Evolutionary conservation across 768 basidiomycete genomes (phyloP), one percentile per base, ranked within the genome.

Genomic region (Lepiota venenata): DNA sequence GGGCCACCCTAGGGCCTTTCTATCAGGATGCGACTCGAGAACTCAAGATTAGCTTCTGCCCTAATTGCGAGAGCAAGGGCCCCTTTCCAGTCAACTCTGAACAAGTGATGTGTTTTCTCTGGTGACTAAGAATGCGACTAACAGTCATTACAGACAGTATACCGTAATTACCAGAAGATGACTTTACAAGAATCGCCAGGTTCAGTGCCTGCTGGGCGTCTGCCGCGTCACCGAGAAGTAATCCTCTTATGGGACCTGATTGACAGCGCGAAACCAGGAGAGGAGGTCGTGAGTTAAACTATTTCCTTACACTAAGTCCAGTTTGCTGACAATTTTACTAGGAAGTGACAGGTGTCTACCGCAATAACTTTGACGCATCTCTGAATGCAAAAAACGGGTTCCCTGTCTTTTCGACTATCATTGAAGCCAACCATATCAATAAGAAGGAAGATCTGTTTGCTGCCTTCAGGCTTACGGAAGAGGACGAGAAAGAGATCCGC

Each of bases 401-500:
- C 75, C 97, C 97, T 1, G 97, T 99, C 29, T 99, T 99, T 75
- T 97, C 94, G 8, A 99, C 97, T 18, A 82, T 99, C 59, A 88
- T 99, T 54, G 97, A 98, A 68, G 97, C 95, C 15, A 99, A 99
- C 69, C 95, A 98, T 66, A 78, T 99, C 66, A 98, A 97, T 76
- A 98, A 98, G 77, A 98, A 98, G 70, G 96, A 98, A 71, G 97
- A 99, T 64, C 80, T 96, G 15, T 98, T 98, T 62, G 96, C 97
- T n/a, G 95, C 97, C 3, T 95, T 97, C 78, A 84, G 93, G 25
- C 80, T 99, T 20, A 98, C 95, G 0, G 96, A 98, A 67, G 97
- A 98, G 62, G 97, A 99, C 60, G 94, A 97, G 69, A 87, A 83
- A 66, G 87, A 91, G 60, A 98, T 99, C 64, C 86, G 93, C 12